Conservation (phyloP, 1,139 yeast genomes). For the Diutina mesorugosa region DNA sequence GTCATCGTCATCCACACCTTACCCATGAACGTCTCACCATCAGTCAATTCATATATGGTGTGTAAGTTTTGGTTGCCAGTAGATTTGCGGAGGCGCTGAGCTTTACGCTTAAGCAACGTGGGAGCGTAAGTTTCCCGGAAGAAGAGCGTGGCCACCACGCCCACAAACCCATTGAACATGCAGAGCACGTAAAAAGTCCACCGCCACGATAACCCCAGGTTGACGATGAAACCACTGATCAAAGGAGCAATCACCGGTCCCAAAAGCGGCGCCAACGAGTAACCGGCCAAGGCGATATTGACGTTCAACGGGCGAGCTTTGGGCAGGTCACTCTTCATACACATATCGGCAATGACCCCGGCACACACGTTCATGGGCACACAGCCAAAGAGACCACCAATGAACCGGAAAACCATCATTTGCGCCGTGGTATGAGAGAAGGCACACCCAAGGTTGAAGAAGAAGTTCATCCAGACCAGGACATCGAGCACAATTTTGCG, state of each 20-base stretch:
- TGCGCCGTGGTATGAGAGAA: slow-evolving; percentile 22
- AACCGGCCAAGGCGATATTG: slow-evolving; percentile 28
- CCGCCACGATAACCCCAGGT: slow-evolving; percentile 16
- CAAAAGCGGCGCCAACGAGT: slow-evolving; percentile 28
- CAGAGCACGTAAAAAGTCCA: slow-evolving; percentile 32
- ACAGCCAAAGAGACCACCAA: slow-evolving; percentile 24
- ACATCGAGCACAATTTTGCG: slow-evolving; percentile 26
- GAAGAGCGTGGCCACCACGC: slow-evolving; percentile 21
- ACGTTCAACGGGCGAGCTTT: neutral
- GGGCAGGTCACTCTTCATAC: slow-evolving; percentile 1
- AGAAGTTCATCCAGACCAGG: slow-evolving; percentile 21
- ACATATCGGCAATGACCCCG: slow-evolving; percentile 1
- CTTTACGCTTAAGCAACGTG: slow-evolving; percentile 20
- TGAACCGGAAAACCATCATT: slow-evolving; percentile 28
- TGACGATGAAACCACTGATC: neutral
- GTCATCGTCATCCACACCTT: slow-evolving; percentile 24
- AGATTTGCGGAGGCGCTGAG: slow-evolving; percentile 16
- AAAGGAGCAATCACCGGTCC: slow-evolving; percentile 34
- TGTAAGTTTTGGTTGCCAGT: slow-evolving; percentile 28
- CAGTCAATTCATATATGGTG: slow-evolving; percentile 25
- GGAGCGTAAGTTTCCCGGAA: slow-evolving; percentile 31
- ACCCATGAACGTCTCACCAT: slow-evolving; percentile 16
- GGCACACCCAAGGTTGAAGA: slow-evolving; percentile 13
- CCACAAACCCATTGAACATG: slow-evolving; percentile 28
- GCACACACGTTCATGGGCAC: slow-evolving; percentile 2